Base-by-base conservation (phyloP, 148 eudicot species). In the Heliamphora exappendiculata region DNA sequence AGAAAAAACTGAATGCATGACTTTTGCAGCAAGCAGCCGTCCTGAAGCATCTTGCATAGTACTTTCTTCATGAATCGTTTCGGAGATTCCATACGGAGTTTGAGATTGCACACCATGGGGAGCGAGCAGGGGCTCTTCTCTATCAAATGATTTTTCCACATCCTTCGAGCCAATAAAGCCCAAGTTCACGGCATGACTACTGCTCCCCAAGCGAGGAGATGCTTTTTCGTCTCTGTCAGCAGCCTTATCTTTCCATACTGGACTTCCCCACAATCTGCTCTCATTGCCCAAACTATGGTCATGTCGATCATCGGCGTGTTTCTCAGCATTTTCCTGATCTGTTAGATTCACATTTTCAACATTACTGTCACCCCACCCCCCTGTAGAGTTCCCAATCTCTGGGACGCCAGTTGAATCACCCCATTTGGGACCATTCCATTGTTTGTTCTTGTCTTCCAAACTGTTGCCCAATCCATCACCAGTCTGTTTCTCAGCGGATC, bases 361-460 rank as follows among this genome's bases (percentile, higher is more conserved):
- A 36, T 34, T 24, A 59, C 44, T 47, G 34, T 72, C 3, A 68
- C 83, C 81, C 83, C 80, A 57, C 79, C 87, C 79, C 79, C 87
- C 79, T 44, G 26, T 41, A 78, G 53, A 63, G 72, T 72, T 59
- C 47, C 49, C 33, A 28, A 51, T 72, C 67, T 81, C 74, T 13
- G 84, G 41, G 49, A 65, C 59, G 63, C 66, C 67, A 31, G 74
- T 73, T 55, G 22, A 62, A 76, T 85, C 86, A 58, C 57, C 74
- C 82, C 81, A 81, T 79, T 54, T 75, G 28, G 86, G 68, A 66
- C 84, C 83, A 80, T 74, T 80, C 88, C 87, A 82, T 17, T 29
- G 76, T 62, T 66, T 82, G 45, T 80, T 73, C 64, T 65, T 74
- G 58, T 64, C 80, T 58, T 74, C 83, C 69, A 78, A 37, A 75